Evolutionary conservation across 805 yeast species (phyloP).

Genomic region (Candida odintsovae): DNA sequence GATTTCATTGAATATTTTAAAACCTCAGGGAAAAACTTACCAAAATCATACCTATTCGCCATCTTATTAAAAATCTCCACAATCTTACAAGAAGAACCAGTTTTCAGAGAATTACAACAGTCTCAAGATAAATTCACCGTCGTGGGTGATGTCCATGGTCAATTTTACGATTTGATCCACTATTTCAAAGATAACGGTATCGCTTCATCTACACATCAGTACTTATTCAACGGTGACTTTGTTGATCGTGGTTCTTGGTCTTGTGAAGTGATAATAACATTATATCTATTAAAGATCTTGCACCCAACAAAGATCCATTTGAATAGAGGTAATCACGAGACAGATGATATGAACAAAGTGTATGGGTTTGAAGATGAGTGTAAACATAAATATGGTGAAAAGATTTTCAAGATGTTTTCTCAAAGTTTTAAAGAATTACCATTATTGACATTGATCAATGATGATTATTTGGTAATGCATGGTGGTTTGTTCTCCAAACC

Average conservation of each 20-base stretch:
- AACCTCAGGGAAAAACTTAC: slow-evolving; percentile 57
- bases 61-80: slow-evolving; percentile 68
- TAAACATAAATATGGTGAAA: slow-evolving; percentile 79
- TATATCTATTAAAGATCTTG: slow-evolving; percentile 70
- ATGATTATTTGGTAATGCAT: slow-evolving; percentile 82
- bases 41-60: slow-evolving; percentile 79
- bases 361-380: slow-evolving; percentile 97
- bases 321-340: slow-evolving; percentile 96
- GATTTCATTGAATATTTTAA: slow-evolving; percentile 68
- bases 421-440: slow-evolving; percentile 86
- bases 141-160: slow-evolving; percentile 98
- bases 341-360: slow-evolving; percentile 92
- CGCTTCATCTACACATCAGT: slow-evolving; percentile 60
- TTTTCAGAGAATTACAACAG: slow-evolving; percentile 62
- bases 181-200: slow-evolving; percentile 71
- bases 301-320: slow-evolving; percentile 67
- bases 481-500: slow-evolving; percentile 91
- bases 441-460: slow-evolving; percentile 73
- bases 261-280: slow-evolving; percentile 83
- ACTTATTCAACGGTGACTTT: slow-evolving; percentile 93
- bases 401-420: slow-evolving; percentile 74
- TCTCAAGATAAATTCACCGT: slow-evolving; percentile 50
- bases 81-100: slow-evolving; percentile 57
- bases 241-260: slow-evolving; percentile 99
- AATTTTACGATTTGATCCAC: slow-evolving; percentile 82